Evolutionary conservation across 2,329 filamentous ascomycete genomes (phyloP), one percentile per base, ranked within the genome.

Genomic region (Aspergillus pseudoterreus): DNA sequence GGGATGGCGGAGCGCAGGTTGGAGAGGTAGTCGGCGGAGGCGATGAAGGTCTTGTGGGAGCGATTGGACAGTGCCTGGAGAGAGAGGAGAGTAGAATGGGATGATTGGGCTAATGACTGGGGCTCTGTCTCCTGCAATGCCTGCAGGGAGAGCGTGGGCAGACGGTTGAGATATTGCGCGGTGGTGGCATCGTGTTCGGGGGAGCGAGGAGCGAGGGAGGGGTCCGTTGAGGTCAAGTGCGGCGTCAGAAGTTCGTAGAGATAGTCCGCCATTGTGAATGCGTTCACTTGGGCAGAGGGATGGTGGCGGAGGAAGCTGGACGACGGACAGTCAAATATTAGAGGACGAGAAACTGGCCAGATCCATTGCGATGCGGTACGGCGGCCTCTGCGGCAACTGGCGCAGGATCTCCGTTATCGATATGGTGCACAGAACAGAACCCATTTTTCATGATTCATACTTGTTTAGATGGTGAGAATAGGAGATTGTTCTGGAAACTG

Each of bases 61-160:
- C 89, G 88, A 62, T 95, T 95, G 6, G 92, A 92, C 45, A 97
- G 83, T 0, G 84, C 82, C 68, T 99, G 94, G 1, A 97, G 80
- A 0, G 90, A 89, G 38, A 95, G 82, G 12, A 92, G 81, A 38
- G 88, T 82, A 0, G 89, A 88, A 56, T 96, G 90, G 3, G 88
- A 86, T 50, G 85, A 81, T 63, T 96, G 90, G 0, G 87, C 78
- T n/a, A 97, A 82, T 0, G 84, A 84, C 55, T 90, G 85, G 0
- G 87, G 86, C 70, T 99, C 94, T 6, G 82, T 85, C 21, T 83
- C 82, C 46, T 83, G 82, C 49, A 97, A 80, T 33, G 87, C 82
- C 21, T 84, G 78, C 46, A 95, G 79, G 11, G 89, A 84, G 48
- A 95, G 85, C 3, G 88, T 88, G 5, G 88, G 85, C 43, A 97